Percentiles rank a stretch among this genome's conserved stretches.
Evolutionary conservation across 352 stramenopile species (phyloP).

Genomic region (Pseudoperonospora humuli): DNA sequence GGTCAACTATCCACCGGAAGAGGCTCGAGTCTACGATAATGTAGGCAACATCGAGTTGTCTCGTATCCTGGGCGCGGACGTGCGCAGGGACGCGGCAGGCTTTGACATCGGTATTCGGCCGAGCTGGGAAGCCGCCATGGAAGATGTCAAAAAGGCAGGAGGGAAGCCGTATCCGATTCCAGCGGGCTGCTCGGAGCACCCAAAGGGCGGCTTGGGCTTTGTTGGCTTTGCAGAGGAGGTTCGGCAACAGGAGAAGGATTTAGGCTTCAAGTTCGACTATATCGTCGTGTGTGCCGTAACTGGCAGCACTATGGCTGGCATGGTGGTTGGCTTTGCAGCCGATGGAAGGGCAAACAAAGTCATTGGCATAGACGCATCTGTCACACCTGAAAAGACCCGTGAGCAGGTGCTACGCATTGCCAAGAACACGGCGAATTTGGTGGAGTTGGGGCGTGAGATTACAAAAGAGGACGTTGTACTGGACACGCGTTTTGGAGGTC

Average conservation of each 20-base stretch:
- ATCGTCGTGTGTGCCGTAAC: constrained; percentile 30
- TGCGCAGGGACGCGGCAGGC: constrained; percentile 17
- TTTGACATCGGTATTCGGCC: constrained; percentile 34
- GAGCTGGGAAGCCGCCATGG: constrained; percentile 27
- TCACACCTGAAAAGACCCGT: constrained; percentile 27
- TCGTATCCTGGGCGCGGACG: constrained; percentile 26
- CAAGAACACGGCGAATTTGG: constrained; percentile 25
- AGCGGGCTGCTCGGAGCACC: constrained; percentile 28
- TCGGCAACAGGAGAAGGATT: constrained; percentile 25
- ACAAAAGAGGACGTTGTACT: constrained; percentile 25
- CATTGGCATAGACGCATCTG: constrained; percentile 31
- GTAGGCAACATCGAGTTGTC: constrained; percentile 31
- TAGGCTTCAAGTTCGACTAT: constrained; percentile 32
- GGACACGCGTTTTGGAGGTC: constrained; percentile 24
- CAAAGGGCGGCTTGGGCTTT: constrained; percentile 26
- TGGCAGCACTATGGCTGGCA: constrained; percentile 31
- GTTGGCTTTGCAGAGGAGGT: constrained; percentile 31
- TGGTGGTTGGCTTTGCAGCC: constrained; percentile 28
- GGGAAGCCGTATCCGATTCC: constrained; percentile 31
- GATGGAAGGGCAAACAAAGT: constrained; percentile 30
- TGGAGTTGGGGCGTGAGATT: constrained; percentile 25
- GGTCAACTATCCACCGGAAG: constrained; percentile 27
- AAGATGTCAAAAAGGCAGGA: constrained; percentile 27
- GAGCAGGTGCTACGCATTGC: constrained; percentile 28
- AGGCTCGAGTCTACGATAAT: constrained; percentile 23